Conservation (phyloP, 2,329 filamentous ascomycete genomes). For the Proliferodiscus dingleyae region DNA sequence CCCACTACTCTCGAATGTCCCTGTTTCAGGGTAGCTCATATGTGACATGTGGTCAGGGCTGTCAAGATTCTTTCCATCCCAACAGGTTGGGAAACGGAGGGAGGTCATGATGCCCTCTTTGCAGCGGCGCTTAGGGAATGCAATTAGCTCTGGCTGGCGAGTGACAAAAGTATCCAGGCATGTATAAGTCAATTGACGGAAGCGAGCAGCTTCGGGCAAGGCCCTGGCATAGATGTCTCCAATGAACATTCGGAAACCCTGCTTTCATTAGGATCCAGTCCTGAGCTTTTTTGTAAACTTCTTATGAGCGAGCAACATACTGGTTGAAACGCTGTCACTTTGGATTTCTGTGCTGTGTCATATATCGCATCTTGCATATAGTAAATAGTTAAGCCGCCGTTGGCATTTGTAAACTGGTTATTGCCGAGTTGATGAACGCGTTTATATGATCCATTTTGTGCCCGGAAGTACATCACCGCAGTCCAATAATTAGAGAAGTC, state of each 20-base stretch:
- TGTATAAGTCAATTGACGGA: conserved; percentile 41
- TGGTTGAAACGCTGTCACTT: conserved; percentile 41
- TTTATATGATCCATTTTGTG: conserved; percentile 30
- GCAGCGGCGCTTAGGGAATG: conserved; percentile 33
- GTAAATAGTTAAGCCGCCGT: conserved; percentile 36
- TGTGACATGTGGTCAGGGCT: conserved; percentile 17
- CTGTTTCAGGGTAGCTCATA: conserved; percentile 18
- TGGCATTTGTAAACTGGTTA: conserved; percentile 30
- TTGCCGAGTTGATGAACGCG: conserved; percentile 32
- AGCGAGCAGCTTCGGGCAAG: conserved; percentile 33
- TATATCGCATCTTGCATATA: conserved; percentile 31
- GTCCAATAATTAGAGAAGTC: conserved; percentile 36
- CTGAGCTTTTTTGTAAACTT: too few species aligned
- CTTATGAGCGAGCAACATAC: too few species aligned
- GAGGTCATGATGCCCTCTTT: conserved; percentile 31
- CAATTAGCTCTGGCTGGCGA: conserved; percentile 35
- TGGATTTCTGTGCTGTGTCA: conserved; percentile 31
- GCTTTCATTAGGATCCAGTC: too few species aligned
- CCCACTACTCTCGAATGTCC: conserved; percentile 11
- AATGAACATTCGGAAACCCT: conserved; percentile 43
- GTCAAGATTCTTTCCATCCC: conserved; percentile 23
- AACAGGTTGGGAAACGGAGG: conserved; percentile 29
- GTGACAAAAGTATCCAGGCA: conserved; percentile 37
- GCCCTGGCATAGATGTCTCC: conserved; percentile 35
- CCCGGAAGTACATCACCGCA: conserved; percentile 29